Percentiles rank a stretch among this genome's conserved stretches.
Conservation (phyloP, 2,329 filamentous ascomycete genomes). For the Aspergillus thermomutatus region DNA sequence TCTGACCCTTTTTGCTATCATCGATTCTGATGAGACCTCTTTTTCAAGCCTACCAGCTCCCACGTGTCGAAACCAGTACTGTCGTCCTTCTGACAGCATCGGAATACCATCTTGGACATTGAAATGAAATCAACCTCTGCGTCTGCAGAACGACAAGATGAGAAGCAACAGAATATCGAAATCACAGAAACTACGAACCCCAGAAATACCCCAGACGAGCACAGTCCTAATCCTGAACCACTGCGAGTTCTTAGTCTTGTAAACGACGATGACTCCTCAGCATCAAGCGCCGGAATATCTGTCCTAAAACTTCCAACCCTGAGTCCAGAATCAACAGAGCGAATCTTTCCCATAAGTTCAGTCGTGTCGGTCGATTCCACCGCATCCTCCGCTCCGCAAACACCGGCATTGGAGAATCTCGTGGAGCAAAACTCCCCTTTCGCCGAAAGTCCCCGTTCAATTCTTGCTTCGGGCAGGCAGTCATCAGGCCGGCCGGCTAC, state of each 20-base stretch:
- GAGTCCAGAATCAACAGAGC: slow-evolving; percentile 46
- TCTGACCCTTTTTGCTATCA: not conserved
- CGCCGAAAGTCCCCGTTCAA: slow-evolving; percentile 7
- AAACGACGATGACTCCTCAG: slow-evolving; percentile 13
- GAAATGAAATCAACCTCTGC: not conserved
- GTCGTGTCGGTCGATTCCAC: slow-evolving; percentile 66
- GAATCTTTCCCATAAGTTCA: slow-evolving; percentile 77
- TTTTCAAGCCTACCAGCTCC: not conserved
- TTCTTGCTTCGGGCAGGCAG: slow-evolving; percentile 2
- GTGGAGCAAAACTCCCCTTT: slow-evolving; percentile 18
- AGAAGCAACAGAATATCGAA: not conserved
- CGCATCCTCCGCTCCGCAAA: slow-evolving; percentile 21
- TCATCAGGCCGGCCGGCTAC: not conserved
- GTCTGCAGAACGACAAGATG: not conserved
- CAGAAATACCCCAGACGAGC: slow-evolving; percentile 5
- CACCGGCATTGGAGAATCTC: slow-evolving; percentile 21
- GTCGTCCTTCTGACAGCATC: not conserved
- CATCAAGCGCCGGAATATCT: slow-evolving; percentile 12
- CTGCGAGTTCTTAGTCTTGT: slow-evolving; percentile 20
- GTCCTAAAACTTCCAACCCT: slow-evolving; percentile 24
- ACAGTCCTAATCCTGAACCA: slow-evolving; percentile 15
- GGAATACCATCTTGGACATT: not conserved
- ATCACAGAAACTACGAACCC: not conserved
- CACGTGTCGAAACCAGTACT: not conserved
- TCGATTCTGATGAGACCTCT: not conserved